These are phyloP conservation scores for Fusarium sororula DNA, from an alignment of 2,329 filamentous ascomycete genomes.

Conservation along the genomic window DNA sequence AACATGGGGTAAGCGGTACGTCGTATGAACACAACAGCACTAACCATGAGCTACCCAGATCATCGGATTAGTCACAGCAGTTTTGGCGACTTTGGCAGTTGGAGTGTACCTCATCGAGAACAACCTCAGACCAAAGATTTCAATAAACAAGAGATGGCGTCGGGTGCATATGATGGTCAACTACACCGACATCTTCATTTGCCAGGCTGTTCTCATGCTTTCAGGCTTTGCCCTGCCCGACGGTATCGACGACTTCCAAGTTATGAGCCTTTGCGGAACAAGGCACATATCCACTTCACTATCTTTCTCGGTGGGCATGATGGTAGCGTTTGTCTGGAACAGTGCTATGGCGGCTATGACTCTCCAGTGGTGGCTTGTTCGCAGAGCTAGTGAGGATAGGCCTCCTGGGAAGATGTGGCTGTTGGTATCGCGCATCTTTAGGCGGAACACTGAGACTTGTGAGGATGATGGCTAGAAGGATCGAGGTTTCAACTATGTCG, in stretches of 20 bases:
- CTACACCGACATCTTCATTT: background rate
- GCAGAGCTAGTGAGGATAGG: background rate
- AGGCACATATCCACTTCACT: background rate
- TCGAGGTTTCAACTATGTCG: too few species aligned
- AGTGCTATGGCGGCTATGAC: background rate
- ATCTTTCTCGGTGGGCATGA: background rate
- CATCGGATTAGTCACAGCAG: fast-evolving
- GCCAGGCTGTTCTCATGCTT: background rate
- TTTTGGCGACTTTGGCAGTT: background rate
- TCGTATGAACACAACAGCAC: too few species aligned
- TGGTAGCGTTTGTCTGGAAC: background rate
- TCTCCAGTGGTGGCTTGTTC: background rate
- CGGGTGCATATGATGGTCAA: background rate
- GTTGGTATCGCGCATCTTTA: background rate
- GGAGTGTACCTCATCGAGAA: background rate
- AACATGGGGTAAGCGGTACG: background rate
- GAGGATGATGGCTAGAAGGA: background rate
- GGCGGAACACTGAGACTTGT: background rate
- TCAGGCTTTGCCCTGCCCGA: background rate
- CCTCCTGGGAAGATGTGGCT: background rate
- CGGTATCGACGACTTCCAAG: background rate
- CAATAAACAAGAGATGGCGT: background rate
- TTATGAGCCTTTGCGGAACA: background rate
- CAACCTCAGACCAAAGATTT: background rate
- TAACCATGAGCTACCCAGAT: background rate